These are phyloP conservation scores for Boletus rufocinnamomeus DNA, from an alignment of 768 basidiomycete species.

Conservation along the genomic window DNA sequence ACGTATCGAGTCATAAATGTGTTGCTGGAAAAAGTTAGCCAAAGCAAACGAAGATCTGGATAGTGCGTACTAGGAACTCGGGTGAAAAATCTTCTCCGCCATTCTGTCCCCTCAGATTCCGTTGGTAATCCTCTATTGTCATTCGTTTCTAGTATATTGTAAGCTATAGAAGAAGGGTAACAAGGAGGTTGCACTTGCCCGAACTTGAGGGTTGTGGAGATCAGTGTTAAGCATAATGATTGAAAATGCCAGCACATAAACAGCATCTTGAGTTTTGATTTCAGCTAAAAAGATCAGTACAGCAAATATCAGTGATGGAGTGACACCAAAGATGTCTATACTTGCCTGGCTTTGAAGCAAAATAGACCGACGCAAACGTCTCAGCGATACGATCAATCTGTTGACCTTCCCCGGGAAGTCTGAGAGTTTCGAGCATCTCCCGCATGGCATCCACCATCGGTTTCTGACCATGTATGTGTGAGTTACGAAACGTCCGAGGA, in stretches of 20 bases:
- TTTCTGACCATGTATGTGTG: constrained; percentile 57
- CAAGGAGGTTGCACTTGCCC: constrained; percentile 50
- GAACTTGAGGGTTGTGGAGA: constrained; percentile 90
- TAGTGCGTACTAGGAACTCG: constrained; percentile 72
- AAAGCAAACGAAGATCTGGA: neutral
- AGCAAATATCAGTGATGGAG: neutral
- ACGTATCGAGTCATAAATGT: constrained; percentile 91
- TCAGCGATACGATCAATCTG: constrained; percentile 94
- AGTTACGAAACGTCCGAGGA: constrained; percentile 1
- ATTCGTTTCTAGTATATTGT: constrained; percentile 76
- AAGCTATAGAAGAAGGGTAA: constrained; percentile 1
- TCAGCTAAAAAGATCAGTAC: constrained; percentile 54
- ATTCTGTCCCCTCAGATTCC: constrained; percentile 92
- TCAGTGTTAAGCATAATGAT: constrained; percentile 99
- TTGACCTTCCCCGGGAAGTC: constrained; percentile 93
- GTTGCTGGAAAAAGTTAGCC: constrained; percentile 53
- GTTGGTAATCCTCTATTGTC: constrained; percentile 92
- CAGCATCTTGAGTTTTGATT: constrained; percentile 88
- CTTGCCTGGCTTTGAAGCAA: constrained; percentile 78
- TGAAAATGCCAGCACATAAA: constrained; percentile 92
- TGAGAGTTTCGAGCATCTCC: constrained; percentile 89
- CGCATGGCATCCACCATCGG: constrained; percentile 94
- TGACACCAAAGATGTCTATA: neutral
- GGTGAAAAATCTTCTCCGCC: constrained; percentile 78
- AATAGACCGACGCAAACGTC: constrained; percentile 90